phyloP scores from a whole-genome alignment of 306 rosid species.

The Lupinus albus region DNA sequence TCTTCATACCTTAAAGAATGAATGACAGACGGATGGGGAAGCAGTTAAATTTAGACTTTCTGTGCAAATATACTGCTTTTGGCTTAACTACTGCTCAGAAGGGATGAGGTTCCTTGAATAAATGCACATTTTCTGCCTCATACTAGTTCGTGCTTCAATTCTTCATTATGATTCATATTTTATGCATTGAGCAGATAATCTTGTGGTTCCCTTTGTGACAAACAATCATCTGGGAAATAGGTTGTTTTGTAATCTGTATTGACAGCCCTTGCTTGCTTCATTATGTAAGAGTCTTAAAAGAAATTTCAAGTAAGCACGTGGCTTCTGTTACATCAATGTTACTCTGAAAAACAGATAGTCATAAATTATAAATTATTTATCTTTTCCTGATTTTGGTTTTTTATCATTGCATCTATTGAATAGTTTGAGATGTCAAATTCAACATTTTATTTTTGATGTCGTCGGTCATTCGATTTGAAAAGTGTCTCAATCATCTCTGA shows the following conservation, averaged over 20 bases:
- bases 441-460: too few species aligned
- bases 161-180: constrained; percentile 35
- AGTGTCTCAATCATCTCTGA: too few species aligned
- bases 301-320: constrained; percentile 45
- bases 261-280: constrained; percentile 14
- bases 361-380: constrained; percentile 38
- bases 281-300: constrained; percentile 33
- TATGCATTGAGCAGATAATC: constrained; percentile 36
- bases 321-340: constrained; percentile 39
- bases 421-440: too few species aligned
- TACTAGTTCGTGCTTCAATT: constrained; percentile 33
- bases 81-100: constrained; percentile 39
- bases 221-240: too few species aligned
- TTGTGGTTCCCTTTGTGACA: constrained; percentile 3
- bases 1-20: neutral
- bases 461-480: too few species aligned
- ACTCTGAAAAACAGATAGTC: constrained; percentile 28
- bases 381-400: constrained; percentile 33
- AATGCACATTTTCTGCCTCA: constrained; percentile 39
- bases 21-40: too few species aligned
- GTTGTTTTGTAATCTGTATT: constrained; percentile 21
- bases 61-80: constrained; percentile 29
- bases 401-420: constrained; percentile 27
- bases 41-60: constrained; percentile 37
- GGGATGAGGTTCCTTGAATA: constrained; percentile 45